A percentile compares a stretch with the other conserved stretches of the same genome.
These are phyloP conservation scores for Colletotrichum sp. DNA, from an alignment of 2,329 filamentous ascomycete genomes.

Conservation along the genomic window DNA sequence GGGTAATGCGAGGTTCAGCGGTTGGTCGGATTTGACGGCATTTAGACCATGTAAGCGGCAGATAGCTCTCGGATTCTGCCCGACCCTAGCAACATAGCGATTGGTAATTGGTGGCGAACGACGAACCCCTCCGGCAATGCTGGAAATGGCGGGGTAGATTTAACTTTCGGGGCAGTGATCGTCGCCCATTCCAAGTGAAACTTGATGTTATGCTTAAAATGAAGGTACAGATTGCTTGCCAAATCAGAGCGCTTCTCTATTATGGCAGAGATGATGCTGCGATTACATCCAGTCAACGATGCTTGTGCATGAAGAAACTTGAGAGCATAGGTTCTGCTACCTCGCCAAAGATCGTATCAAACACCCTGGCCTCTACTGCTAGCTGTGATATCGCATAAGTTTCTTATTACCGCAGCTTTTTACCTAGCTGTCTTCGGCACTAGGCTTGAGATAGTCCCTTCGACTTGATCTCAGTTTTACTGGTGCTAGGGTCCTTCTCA, in stretches of 20 bases:
- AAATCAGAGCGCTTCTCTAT: background rate
- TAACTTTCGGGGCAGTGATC: background rate
- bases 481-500: too few relatives aligned
- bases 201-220: background rate
- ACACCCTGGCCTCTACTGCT: too few relatives aligned
- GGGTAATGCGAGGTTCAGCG: background rate
- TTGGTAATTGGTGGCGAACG: background rate
- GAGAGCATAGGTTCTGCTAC: too few relatives aligned
- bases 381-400: too few relatives aligned
- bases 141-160: background rate
- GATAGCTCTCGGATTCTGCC: background rate
- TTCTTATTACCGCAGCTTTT: too few relatives aligned
- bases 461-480: too few relatives aligned
- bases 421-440: too few relatives aligned
- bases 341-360: too few relatives aligned
- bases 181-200: background rate
- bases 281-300: too few relatives aligned
- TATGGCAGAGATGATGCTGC: background rate
- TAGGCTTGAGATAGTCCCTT: too few relatives aligned
- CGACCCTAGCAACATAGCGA: background rate
- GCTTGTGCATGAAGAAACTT: too few relatives aligned
- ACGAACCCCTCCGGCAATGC: background rate
- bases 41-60: background rate
- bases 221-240: background rate
- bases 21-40: background rate